phyloP scores from a whole-genome alignment of 2,329 filamentous ascomycete species.

The Zasmidium angulare region DNA sequence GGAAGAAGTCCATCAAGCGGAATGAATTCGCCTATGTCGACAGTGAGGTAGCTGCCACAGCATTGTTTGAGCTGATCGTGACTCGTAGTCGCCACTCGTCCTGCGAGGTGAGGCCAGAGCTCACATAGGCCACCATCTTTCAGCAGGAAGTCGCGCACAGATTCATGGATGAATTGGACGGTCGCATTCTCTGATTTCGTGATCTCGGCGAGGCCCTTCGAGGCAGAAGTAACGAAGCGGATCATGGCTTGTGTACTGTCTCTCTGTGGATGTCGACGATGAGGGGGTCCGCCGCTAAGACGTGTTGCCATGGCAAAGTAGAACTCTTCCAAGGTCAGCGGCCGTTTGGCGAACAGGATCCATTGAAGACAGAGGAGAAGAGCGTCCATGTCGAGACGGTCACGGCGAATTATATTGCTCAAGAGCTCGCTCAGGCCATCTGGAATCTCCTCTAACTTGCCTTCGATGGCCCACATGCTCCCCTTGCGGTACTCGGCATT shows the following conservation, averaged over 20 bases:
- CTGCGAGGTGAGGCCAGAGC: constrained; percentile 29
- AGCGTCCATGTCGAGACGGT: constrained; percentile 42
- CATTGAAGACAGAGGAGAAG: constrained; percentile 53
- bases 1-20: neutral
- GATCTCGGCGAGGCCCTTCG: constrained; percentile 53
- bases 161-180: constrained; percentile 58
- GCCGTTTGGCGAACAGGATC: constrained; percentile 52
- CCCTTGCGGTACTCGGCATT: constrained; percentile 42
- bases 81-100: neutral
- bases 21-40: neutral
- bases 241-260: constrained; percentile 27
- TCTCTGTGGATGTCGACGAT: constrained; percentile 26
- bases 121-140: constrained; percentile 34
- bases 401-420: constrained; percentile 50
- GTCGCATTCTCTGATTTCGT: constrained; percentile 32
- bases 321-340: constrained; percentile 46
- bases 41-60: constrained; percentile 14
- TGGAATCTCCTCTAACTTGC: constrained; percentile 42
- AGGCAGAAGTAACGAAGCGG: constrained; percentile 42
- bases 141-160: constrained; percentile 50
- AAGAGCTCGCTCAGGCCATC: constrained; percentile 51
- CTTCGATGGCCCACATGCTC: constrained; percentile 30
- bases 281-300: neutral
- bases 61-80: constrained; percentile 22
- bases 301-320: constrained; percentile 45